A percentile compares a stretch with the other conserved stretches of the same genome.
Evolutionary conservation across 371 early-diverging fungal species (phyloP).

Genomic region (Apophysomyces trapeziformis): DNA sequence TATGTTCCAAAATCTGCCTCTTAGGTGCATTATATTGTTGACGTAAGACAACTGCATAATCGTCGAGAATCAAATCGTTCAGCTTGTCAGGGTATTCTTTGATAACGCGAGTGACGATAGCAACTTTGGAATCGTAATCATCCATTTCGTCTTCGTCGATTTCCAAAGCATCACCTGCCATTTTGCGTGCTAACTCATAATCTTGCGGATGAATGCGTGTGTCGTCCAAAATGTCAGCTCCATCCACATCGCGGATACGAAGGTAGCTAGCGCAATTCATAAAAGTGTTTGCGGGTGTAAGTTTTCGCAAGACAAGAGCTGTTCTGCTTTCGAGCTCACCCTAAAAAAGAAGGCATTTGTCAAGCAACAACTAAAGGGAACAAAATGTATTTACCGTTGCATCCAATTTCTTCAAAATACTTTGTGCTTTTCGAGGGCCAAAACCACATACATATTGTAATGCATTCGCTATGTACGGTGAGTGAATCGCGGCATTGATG

Average conservation of each 20-base stretch:
- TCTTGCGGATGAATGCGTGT: constrained; percentile 97
- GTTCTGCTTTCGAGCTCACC: constrained; percentile 67
- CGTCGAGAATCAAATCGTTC: constrained; percentile 87
- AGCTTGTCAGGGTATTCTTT: constrained; percentile 78
- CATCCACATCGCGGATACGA: constrained; percentile 68
- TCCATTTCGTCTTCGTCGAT: constrained; percentile 86
- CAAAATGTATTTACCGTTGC: constrained; percentile 20
- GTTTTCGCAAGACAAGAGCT: constrained; percentile 70
- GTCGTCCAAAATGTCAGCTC: constrained; percentile 84
- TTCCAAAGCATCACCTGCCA: constrained; percentile 97
- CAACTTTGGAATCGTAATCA: constrained; percentile 61
- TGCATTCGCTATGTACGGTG: constrained; percentile 71
- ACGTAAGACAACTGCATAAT: constrained; percentile 87
- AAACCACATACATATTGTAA: constrained; percentile 93
- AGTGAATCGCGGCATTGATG: constrained; percentile 76
- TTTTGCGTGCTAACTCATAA: constrained; percentile 94
- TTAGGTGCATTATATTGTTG: constrained; percentile 76
- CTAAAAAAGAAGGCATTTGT: constrained; percentile 6
- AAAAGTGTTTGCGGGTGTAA: constrained; percentile 80
- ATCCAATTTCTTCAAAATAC: constrained; percentile 63
- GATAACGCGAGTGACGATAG: constrained; percentile 80
- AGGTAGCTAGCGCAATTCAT: constrained; percentile 94
- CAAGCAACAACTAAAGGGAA: too few species aligned
- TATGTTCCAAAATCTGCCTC: constrained; percentile 79
- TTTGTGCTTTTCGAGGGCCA: constrained; percentile 92